Evolutionary conservation across 192 early-diverging fungal species (phyloP).

Genomic region (Glomus cerebriforme): DNA sequence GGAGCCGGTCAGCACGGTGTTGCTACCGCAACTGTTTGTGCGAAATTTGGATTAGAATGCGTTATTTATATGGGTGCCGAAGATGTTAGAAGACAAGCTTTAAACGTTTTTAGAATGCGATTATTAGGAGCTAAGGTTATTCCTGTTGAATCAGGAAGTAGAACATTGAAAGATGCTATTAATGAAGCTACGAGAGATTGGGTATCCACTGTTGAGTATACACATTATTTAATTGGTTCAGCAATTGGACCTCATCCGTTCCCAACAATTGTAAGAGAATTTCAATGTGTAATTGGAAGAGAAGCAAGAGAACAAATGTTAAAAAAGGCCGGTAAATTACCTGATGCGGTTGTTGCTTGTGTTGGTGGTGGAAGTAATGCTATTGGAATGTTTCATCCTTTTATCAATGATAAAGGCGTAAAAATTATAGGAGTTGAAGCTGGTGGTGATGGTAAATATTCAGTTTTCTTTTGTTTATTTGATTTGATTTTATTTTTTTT

Average conservation of each 20-base stretch:
- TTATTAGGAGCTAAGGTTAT: slow-evolving; percentile 93
- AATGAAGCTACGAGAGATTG: slow-evolving; percentile 99
- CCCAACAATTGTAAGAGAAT: slow-evolving; percentile 95
- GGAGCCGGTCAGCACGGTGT: slow-evolving; percentile 99
- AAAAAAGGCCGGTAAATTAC: slow-evolving; percentile 78
- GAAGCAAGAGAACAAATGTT: slow-evolving; percentile 88
- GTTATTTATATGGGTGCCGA: slow-evolving; percentile 98
- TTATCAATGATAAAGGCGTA: slow-evolving; percentile 83
- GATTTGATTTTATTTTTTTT: no score
- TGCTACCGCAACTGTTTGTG: slow-evolving; percentile 96
- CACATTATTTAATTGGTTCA: slow-evolving; percentile 96
- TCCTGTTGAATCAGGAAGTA: slow-evolving; percentile 66
- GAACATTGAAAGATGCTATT: slow-evolving; percentile 96
- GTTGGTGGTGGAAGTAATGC: slow-evolving; percentile 97
- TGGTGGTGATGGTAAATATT: slow-evolving; percentile 76
- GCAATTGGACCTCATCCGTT: slow-evolving; percentile 98
- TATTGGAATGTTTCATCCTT: slow-evolving; percentile 97
- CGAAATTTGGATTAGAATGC: slow-evolving; percentile 96
- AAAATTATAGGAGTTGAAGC: slow-evolving; percentile 93
- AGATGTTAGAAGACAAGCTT: slow-evolving; percentile 88
- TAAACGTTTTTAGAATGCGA: slow-evolving; percentile 96
- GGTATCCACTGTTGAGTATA: slow-evolving; percentile 92
- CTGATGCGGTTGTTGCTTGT: slow-evolving; percentile 93
- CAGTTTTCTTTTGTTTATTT: background rate
- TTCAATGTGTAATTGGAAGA: slow-evolving; percentile 95